Base-by-base conservation (phyloP, 148 eudicot species). In the Simmondsia chinensis region DNA sequence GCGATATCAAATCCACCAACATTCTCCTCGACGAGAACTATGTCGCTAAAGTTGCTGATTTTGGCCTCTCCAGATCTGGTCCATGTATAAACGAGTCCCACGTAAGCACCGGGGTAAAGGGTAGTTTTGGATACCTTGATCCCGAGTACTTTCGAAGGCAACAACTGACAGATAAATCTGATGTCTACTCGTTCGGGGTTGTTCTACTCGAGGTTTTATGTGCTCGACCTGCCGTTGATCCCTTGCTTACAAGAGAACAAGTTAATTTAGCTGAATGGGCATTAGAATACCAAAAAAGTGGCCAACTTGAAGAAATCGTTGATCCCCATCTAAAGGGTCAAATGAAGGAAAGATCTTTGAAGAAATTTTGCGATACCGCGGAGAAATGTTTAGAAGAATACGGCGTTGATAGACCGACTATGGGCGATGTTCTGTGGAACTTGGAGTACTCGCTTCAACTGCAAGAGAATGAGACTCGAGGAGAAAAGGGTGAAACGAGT, bases 61-160 rank as follows among this genome's bases (percentile, higher is more conserved):
- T 89, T 26, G 97, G 97, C 14, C 76, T 89, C 33, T 89, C 97
- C 10, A 76, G 89, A 19, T 69, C 85, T 0, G 97, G 97, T 9
- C 97, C 97, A 1, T 83, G 77, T 25, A 60, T 89, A 2, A 55
- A 85, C 37, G 88, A 89, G 79, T 81, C 95, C 19, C 97, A 89
- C 48, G 97, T 89, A 24, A 89, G 97, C 75, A 89, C 97, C 0
- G 97, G 97, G 2, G 97, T 89, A 28, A 89, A 89, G 60, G 97
- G 97, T 23, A 89, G 97, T 43, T 89, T 89, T 31, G 97, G 97
- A 15, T 89, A 89, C 50, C 73, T 89, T 17, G 97, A 89, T 56
- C 97, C 97, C 0, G 97, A 89, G 35, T 89, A 89, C 54, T 89
- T 89, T 43, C 52, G 97, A 23, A 71, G 97, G 48, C 95, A 79